Conservation (phyloP, 2,329 filamentous ascomycete genomes). For the Lasiodiplodia hormozganensis region DNA sequence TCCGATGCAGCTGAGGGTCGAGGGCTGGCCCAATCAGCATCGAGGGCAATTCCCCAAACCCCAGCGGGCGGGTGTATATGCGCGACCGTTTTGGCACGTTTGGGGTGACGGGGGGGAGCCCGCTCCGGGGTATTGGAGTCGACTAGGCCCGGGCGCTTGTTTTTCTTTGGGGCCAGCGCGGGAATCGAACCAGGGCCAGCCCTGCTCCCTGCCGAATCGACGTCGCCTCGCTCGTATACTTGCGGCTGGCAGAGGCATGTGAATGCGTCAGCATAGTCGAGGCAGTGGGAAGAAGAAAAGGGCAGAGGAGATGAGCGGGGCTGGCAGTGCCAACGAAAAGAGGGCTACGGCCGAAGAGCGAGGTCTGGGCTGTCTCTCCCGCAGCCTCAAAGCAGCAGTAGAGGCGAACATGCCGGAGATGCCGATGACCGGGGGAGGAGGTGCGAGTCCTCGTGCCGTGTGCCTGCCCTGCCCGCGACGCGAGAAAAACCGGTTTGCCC, state of each 20-base stretch:
- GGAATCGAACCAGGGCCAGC: constrained; percentile 1
- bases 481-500: constrained; percentile 14
- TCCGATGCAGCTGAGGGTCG: not conserved
- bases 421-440: constrained; percentile 9
- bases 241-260: constrained; percentile 2
- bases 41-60: not conserved
- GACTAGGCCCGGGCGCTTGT: constrained; percentile 4
- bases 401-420: constrained; percentile 19
- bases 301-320: too few species aligned
- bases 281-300: not conserved
- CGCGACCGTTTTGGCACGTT: constrained; percentile 15
- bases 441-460: constrained; percentile 3
- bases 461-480: not conserved
- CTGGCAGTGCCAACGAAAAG: not conserved
- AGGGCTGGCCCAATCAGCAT: not conserved
- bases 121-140: not conserved
- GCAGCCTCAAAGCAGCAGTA: constrained; percentile 1
- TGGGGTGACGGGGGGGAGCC: not conserved
- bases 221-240: constrained; percentile 14
- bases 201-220: constrained; percentile 23
- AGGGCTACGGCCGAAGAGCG: constrained; percentile 12
- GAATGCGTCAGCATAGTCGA: not conserved
- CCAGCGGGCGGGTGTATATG: constrained; percentile 3
- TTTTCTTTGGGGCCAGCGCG: not conserved
- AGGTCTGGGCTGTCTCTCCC: not conserved